Evolutionary conservation across 1,284 basidiomycete species (phyloP), one percentile per base, ranked within the genome.

Genomic region (Cronartium quercuum): DNA sequence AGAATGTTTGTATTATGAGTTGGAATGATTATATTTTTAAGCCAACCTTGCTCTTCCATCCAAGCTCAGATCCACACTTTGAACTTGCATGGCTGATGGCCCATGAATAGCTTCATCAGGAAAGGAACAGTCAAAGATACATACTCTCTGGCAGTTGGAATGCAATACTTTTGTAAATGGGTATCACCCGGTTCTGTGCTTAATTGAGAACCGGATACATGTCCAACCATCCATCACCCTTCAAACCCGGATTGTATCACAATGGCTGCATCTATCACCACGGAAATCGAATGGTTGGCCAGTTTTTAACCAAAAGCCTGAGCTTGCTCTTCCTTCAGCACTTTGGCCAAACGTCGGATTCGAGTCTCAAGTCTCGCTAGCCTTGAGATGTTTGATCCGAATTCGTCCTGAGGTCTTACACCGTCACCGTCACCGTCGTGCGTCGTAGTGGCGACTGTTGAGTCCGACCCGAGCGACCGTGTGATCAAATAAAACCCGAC

Each of bases 71-170:
- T 68, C 61, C 67, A 68, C 61, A 15, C 42, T 68, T 10, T 68
- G 67, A 12, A 29, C 38, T 4, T 29, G 18, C 9, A 68, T 29
- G 4, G 67, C 67, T 21, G 10, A 24, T 3, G 42, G 13, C 24
- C 44, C 10, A 18, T 57, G 29, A n/a, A n/a, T n/a, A 40, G 47
- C 34, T 6, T 38, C 34, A 61, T 68, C 55, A 3, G 67, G 37
- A 6, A 41, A 68, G 1, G 37, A 68, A 29, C 51, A 68, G 60
- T 68, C 67, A 68, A 68, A 68, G 0, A 68, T 18, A 40, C 41
- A 68, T 3, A 68, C 51, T 38, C 51, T 38, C 10, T 68, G 55
- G 9, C 3, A 37, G 18, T 60, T 29, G 7, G 67, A 40, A 24
- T 68, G 51, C 47, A 68, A 58, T 34, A 21, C 24, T n/a, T 18